phyloP scores from a whole-genome alignment of 169 alveolate genomes.

The Plasmodium inui region DNA sequence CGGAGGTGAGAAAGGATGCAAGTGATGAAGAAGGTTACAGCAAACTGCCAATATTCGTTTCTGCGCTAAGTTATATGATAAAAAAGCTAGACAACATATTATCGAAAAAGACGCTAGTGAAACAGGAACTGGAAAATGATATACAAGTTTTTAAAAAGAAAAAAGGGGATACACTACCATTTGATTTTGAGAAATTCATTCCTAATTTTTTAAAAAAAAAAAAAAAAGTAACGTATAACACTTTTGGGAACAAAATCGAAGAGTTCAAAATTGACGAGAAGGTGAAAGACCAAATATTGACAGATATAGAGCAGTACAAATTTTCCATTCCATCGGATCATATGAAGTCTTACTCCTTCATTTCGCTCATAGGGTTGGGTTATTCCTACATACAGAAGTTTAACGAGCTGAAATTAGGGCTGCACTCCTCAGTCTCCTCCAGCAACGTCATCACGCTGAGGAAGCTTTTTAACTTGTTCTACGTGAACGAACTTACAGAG shows the following conservation, averaged over 20 bases:
- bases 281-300: slow-evolving; percentile 14
- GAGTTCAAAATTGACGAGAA: slow-evolving; percentile 45
- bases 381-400: slow-evolving; percentile 49
- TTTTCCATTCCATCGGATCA: slow-evolving; percentile 34
- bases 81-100: not conserved
- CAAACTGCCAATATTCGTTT: slow-evolving; percentile 2
- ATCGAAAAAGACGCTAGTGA: not conserved
- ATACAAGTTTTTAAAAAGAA: slow-evolving; percentile 9
- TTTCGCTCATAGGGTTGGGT: slow-evolving; percentile 63
- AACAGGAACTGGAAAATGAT: not conserved
- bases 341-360: slow-evolving; percentile 19
- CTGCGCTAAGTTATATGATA: slow-evolving; percentile 32
- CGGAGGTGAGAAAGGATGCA: not conserved
- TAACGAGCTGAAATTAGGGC: slow-evolving; percentile 22
- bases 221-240: slow-evolving; percentile 4
- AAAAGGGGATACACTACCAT: not conserved
- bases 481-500: slow-evolving; percentile 50
- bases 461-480: slow-evolving; percentile 31
- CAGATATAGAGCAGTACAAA: slow-evolving; percentile 57
- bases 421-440: slow-evolving; percentile 24
- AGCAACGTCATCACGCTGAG: not conserved
- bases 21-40: not conserved
- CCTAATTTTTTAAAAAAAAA: slow-evolving; percentile 34
- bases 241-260: slow-evolving; percentile 16
- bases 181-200: slow-evolving; percentile 16